These are phyloP conservation scores for Ramaria sp. DNA, from an alignment of 768 basidiomycete genomes.

Conservation along the genomic window DNA sequence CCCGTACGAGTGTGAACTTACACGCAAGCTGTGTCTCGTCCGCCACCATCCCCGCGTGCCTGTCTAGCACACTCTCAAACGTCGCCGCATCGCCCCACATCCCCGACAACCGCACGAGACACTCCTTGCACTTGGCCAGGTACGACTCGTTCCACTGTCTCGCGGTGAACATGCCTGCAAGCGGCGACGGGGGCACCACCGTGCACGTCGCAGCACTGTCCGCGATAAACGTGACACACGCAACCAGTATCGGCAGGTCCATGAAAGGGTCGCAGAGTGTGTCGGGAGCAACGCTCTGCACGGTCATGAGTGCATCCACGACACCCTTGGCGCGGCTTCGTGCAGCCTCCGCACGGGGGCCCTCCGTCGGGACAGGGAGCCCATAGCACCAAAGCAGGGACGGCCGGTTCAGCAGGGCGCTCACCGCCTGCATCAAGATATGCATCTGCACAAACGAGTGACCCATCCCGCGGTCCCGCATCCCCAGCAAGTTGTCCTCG, in stretches of 20 bases:
- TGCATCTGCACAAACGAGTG: conserved; percentile 6
- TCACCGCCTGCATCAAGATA: conserved; percentile 5
- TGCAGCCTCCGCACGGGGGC: not conserved
- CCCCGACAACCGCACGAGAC: not conserved
- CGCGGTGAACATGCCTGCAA: not conserved
- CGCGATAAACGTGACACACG: not conserved
- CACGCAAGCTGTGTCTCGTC: not conserved
- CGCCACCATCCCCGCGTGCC: not conserved
- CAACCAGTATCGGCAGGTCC: conserved; percentile 6
- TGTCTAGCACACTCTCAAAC: not conserved
- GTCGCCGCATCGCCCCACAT: not conserved
- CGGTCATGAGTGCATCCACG: not conserved
- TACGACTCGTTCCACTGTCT: conserved; percentile 1
- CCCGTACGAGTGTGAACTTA: too few species aligned
- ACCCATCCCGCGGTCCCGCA: not conserved
- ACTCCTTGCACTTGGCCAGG: not conserved
- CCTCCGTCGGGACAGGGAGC: not conserved
- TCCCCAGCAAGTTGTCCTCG: not conserved
- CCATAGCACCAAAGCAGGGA: conserved; percentile 1
- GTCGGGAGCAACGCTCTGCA: not conserved
- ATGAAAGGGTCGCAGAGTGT: conserved; percentile 7
- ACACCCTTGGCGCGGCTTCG: not conserved
- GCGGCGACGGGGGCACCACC: not conserved
- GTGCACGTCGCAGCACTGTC: not conserved
- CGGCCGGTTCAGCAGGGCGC: conserved; percentile 2